Evolutionary conservation across 306 rosid genomes (phyloP), one percentile per base, ranked within the genome.

Genomic region (Sicyos edulis): DNA sequence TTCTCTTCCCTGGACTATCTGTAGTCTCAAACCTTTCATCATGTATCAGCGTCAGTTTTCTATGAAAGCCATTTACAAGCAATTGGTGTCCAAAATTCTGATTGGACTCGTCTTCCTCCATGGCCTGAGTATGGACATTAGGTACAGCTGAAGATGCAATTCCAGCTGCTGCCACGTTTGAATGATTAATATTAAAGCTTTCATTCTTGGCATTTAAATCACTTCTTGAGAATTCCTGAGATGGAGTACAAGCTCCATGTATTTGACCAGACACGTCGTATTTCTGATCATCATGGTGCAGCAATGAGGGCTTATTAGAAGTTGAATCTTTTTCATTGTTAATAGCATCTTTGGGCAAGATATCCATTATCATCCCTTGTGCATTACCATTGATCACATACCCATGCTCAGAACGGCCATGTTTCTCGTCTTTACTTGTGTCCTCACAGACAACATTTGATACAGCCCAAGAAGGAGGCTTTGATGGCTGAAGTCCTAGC

Each of bases 401-500:
- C 74, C 74, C 78, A 52, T 67, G 82, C 64, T 17, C 54, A 62
- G 78, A 75, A 76, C 42, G 76, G 74, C 55, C 78, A 67, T 68
- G 54, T 53, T 74, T 54, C 66, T 87, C 87, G 26, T 32, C 68
- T 74, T 77, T 71, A 73, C 74, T 79, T 24, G 73, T 53, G 68
- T 75, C 81, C 71, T 81, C 84, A 59, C 68, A 75, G 60, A 71
- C 69, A 75, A 88, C 78, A 77, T 76, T 83, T 76, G 96, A 57
- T 83, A 75, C 63, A 51, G 76, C 32, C 75, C 86, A 91, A 77
- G 86, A 91, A 57, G 96, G 91, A 75, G 99, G 97, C 78, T 93
- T 93, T 70, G 97, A 88, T 71, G 99, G 99, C 81, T 88, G 86
- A 76, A 93, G 99, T 82, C 99, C 99, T 76, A 93, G 79, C 51